Percentiles rank a stretch among this genome's conserved stretches.
phyloP scores from a whole-genome alignment of 306 rosid genomes.

The Vachellia collinsii region DNA sequence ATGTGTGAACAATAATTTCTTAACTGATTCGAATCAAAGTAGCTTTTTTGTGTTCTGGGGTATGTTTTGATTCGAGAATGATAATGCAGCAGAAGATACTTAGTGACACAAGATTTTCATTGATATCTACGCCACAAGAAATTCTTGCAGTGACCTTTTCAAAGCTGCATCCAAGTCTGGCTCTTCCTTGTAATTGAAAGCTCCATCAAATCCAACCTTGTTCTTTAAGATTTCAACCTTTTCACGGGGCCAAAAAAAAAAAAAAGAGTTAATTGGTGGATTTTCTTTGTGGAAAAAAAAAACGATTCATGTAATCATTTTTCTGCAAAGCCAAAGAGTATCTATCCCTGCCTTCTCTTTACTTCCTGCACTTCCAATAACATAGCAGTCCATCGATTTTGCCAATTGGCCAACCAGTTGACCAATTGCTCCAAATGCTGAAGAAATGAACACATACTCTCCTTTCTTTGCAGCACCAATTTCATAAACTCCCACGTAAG shows the following conservation, averaged over 20 bases:
- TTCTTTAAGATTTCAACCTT: constrained; percentile 47
- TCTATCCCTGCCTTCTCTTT: constrained; percentile 46
- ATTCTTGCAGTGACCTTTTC: constrained; percentile 37
- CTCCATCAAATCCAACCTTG: constrained; percentile 49
- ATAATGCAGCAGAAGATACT: neutral
- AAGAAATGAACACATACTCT: constrained; percentile 57
- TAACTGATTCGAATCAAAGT: neutral
- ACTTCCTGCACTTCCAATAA: constrained; percentile 69
- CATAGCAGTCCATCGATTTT: constrained; percentile 62
- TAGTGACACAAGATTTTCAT: neutral
- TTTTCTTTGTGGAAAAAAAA: neutral
- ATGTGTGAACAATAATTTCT: neutral
- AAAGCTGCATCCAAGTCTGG: constrained; percentile 42
- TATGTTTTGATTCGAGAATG: neutral
- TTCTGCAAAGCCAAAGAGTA: neutral
- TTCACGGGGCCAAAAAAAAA: constrained; percentile 10
- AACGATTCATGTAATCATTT: neutral
- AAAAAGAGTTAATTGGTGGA: neutral
- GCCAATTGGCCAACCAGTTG: constrained; percentile 62
- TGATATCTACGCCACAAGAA: neutral
- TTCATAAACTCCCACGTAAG: constrained; percentile 54
- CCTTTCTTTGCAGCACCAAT: constrained; percentile 59
- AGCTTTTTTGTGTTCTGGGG: neutral
- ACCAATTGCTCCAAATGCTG: constrained; percentile 62
- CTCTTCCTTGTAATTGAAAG: constrained; percentile 55